Percentiles rank a stretch among this genome's conserved stretches.
Conservation (phyloP, 1,284 basidiomycete genomes). For the Papiliotrema laurentii region DNA sequence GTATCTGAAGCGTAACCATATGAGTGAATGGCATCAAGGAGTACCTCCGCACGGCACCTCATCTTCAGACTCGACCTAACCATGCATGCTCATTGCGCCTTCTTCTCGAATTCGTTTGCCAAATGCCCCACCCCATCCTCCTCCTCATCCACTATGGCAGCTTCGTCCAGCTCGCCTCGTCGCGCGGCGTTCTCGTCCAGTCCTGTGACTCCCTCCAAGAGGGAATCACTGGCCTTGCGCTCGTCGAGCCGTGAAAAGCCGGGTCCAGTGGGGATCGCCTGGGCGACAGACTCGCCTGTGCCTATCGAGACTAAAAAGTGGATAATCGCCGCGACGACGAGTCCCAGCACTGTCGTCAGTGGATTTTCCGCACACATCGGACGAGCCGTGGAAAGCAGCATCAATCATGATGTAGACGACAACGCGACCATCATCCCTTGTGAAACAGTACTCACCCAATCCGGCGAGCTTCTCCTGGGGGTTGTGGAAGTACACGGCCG, state of each 20-base stretch:
- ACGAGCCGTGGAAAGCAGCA: not conserved
- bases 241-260: not conserved
- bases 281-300: not conserved
- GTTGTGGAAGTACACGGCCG: constrained; percentile 85
- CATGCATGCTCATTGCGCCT: constrained; percentile 2
- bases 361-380: not conserved
- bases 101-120: not conserved
- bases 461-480: constrained; percentile 83
- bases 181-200: constrained; percentile 26
- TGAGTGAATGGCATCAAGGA: too few relatives aligned
- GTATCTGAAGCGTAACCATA: too few relatives aligned
- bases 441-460: constrained; percentile 54
- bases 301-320: not conserved
- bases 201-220: not conserved
- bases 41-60: too few relatives aligned
- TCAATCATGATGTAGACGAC: not conserved
- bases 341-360: not conserved
- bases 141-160: constrained; percentile 13
- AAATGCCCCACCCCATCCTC: constrained; percentile 6
- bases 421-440: not conserved
- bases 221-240: not conserved
- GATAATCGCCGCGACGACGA: not conserved
- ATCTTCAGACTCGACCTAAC: too few relatives aligned
- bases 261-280: not conserved
- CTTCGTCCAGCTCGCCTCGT: constrained; percentile 21